phyloP scores from a whole-genome alignment of 169 alveolate species.

The Plasmodium gallinaceum region DNA sequence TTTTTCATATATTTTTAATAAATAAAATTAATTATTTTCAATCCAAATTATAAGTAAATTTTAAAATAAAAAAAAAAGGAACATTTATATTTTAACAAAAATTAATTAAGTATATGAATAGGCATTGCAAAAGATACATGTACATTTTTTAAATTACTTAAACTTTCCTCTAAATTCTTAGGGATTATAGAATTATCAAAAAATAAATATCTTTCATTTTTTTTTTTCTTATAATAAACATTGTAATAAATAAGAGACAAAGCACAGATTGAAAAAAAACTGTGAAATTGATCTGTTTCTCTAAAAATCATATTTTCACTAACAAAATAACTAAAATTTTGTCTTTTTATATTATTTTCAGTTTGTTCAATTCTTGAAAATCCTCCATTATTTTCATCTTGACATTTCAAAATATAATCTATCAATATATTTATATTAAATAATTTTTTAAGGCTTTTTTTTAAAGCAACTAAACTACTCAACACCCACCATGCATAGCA shows the following conservation, averaged over 20 bases:
- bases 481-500: slow-evolving; percentile 86
- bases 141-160: slow-evolving; percentile 4
- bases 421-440: slow-evolving; percentile 55
- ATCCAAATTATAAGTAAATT: not conserved
- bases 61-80: too few relatives aligned
- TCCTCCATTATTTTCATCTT: slow-evolving; percentile 59
- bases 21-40: not conserved
- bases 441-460: slow-evolving; percentile 14
- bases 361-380: slow-evolving; percentile 48
- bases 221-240: slow-evolving; percentile 33
- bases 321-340: slow-evolving; percentile 28
- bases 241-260: slow-evolving; percentile 59
- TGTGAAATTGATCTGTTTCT: slow-evolving; percentile 56
- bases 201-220: slow-evolving; percentile 4
- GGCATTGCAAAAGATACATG: slow-evolving; percentile 71
- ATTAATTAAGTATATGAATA: not conserved
- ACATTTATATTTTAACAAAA: not conserved
- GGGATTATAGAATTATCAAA: slow-evolving; percentile 26
- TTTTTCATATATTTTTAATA: not conserved
- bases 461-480: slow-evolving; percentile 75
- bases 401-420: slow-evolving; percentile 45
- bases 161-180: slow-evolving; percentile 7
- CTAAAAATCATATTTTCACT: slow-evolving; percentile 12
- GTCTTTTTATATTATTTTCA: slow-evolving; percentile 8
- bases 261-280: slow-evolving; percentile 55